Percentiles rank a stretch among this genome's conserved stretches.
phyloP scores from a whole-genome alignment of 139 green algal genomes.

The Bryopsis sp. region DNA sequence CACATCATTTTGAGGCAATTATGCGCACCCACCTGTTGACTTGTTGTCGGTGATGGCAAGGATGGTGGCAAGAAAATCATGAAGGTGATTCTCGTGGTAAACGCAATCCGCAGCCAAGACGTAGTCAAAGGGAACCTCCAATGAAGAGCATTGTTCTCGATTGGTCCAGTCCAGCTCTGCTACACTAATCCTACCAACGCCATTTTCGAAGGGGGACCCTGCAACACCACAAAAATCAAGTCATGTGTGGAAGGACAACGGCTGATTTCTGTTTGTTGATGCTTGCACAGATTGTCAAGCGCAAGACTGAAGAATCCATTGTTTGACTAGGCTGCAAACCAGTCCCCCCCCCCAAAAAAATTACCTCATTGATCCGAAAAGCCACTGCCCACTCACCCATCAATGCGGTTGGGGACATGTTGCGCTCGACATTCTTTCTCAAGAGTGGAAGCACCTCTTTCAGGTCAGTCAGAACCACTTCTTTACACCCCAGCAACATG shows the following conservation, averaged over 20 bases:
- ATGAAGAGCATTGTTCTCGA: slow-evolving; percentile 22
- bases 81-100: slow-evolving; percentile 68
- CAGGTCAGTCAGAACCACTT: slow-evolving; percentile 70
- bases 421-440: slow-evolving; percentile 59
- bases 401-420: slow-evolving; percentile 50
- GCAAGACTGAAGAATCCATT: too few species aligned
- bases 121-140: slow-evolving; percentile 13
- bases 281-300: too few species aligned
- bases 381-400: neutral
- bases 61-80: slow-evolving; percentile 46
- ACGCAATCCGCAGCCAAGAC: slow-evolving; percentile 58
- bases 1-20: neutral
- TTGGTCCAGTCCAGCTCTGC: slow-evolving; percentile 65
- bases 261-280: too few species aligned
- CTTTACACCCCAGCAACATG: slow-evolving; percentile 43
- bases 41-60: slow-evolving; percentile 20
- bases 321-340: too few species aligned
- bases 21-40: slow-evolving; percentile 7
- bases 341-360: too few species aligned
- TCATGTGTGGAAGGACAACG: neutral
- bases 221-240: slow-evolving; percentile 17
- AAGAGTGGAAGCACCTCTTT: slow-evolving; percentile 60
- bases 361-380: too few species aligned
- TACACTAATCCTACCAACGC: slow-evolving; percentile 46
- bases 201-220: slow-evolving; percentile 11